Evolutionary conservation across 257 asterid genomes (phyloP), one percentile per base, ranked within the genome.

Genomic region (Solanum ossicruentum): DNA sequence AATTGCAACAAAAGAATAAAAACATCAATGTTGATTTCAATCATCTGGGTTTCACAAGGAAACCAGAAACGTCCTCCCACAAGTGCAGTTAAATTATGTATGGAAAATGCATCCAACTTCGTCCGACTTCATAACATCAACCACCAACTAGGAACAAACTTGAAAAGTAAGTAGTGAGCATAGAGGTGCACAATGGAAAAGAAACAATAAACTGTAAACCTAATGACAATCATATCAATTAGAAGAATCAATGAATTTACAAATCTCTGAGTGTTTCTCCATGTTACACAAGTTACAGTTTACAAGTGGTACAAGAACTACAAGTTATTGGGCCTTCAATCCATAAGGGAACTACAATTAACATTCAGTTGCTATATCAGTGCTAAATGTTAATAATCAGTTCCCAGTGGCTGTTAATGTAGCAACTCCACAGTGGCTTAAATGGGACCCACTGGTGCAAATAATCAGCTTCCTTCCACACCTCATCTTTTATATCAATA

Each of bases 241-340:
- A 83, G 90, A 89, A 88, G 81, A 93, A 92, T 88, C 87, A 93
- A 91, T 87, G 80, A 92, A 91, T 91, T 90, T 88, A 86, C 86
- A 85, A 80, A 85, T 84, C 92, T 86, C 91, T 85, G 81, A 86
- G 80, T 84, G 85, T 83, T 89, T 88, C 39, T 90, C 89, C 87
- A 87, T 86, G 92, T 90, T 89, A 89, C 84, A 88, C 87, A 90
- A 85, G 87, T 49, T 87, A 88, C 84, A 89, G 85, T 80, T 77
- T 89, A 89, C 93, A 36, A 90, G 89, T 87, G 88, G 90, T 88
- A 91, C 84, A 89, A 88, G 87, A 89, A 90, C 91, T 90, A 93
- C 95, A 91, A 89, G 91, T 86, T 90, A 89, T 87, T 81, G 89
- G 91, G 90, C 87, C 89, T 87, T 90, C 85, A 84, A 86, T 90